Percentiles rank a stretch among this genome's conserved stretches.
These are phyloP conservation scores for Solanum appendiculatum DNA, from an alignment of 257 asterid species.

Conservation along the genomic window DNA sequence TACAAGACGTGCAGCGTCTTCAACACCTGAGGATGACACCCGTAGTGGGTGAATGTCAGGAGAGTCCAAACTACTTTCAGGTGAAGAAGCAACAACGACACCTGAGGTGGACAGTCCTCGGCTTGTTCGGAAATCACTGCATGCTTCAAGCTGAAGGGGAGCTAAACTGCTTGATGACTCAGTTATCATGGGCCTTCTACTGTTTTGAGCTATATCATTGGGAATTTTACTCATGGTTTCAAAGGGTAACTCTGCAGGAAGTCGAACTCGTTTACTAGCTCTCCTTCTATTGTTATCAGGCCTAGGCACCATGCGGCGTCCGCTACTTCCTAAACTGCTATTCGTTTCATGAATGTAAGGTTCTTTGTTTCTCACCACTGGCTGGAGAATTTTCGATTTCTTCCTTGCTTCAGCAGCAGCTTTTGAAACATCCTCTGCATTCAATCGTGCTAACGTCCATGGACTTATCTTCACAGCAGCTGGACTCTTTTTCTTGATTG, in stretches of 20 bases:
- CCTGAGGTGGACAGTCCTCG: conserved; percentile 28
- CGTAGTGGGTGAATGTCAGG: conserved; percentile 69
- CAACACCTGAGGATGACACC: conserved; percentile 50
- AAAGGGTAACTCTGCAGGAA: conserved; percentile 70
- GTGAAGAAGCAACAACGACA: conserved; percentile 62
- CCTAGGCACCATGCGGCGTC: conserved; percentile 39
- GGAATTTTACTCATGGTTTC: conserved; percentile 29
- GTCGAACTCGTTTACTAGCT: conserved; percentile 70
- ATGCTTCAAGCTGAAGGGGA: conserved; percentile 72
- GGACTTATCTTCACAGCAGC: conserved; percentile 91
- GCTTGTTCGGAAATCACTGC: conserved; percentile 36
- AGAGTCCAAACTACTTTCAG: conserved; percentile 87
- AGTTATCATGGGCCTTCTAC: conserved; percentile 18
- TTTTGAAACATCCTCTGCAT: conserved; percentile 81
- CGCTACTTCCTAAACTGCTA: conserved; percentile 62
- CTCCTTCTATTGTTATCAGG: conserved; percentile 54
- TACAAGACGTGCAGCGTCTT: conserved; percentile 40
- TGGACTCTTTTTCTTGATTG: conserved; percentile 60
- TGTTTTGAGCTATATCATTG: conserved; percentile 15
- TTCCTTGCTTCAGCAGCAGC: conserved; percentile 97
- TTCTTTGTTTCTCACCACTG: conserved; percentile 42
- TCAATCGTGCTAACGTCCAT: conserved; percentile 84
- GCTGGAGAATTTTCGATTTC: conserved; percentile 77
- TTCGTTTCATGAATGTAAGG: conserved; percentile 40
- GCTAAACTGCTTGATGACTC: conserved; percentile 48